Evolutionary conservation across 1,284 basidiomycete genomes (phyloP).

Genomic region (Ganoderma meredithae): DNA sequence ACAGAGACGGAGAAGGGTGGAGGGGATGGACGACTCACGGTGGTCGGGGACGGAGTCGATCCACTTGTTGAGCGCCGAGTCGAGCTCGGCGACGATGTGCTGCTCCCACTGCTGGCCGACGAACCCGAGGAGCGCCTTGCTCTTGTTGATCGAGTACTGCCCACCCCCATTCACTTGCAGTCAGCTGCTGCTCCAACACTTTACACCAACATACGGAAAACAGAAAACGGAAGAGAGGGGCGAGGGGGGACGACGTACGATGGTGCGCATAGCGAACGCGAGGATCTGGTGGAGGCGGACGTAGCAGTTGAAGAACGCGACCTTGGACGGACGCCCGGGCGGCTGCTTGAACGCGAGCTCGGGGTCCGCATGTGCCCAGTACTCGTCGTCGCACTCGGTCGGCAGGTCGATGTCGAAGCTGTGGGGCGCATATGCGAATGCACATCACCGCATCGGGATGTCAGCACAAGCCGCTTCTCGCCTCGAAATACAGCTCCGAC

Average conservation of each 20-base stretch:
- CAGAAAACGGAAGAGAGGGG: no score
- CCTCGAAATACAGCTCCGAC: neutral
- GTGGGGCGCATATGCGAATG: neutral
- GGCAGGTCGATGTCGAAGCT: slow-evolving; percentile 71
- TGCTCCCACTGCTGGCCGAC: slow-evolving; percentile 61
- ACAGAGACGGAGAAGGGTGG: neutral
- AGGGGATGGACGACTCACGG: slow-evolving; percentile 37
- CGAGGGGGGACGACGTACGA: slow-evolving; percentile 45
- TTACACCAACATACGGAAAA: neutral
- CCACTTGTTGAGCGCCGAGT: slow-evolving; percentile 70
- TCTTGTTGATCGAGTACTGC: slow-evolving; percentile 67
- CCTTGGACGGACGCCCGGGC: slow-evolving; percentile 49
- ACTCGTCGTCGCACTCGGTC: slow-evolving; percentile 69
- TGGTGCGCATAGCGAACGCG: slow-evolving; percentile 61
- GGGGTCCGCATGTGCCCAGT: slow-evolving; percentile 57
- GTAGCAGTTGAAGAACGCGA: slow-evolving; percentile 59
- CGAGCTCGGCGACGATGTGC: slow-evolving; percentile 63
- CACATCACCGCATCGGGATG: no score
- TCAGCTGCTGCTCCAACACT: neutral
- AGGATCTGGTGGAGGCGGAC: slow-evolving; percentile 67
- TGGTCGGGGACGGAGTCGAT: slow-evolving; percentile 65
- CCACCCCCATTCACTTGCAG: neutral
- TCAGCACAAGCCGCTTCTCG: no score
- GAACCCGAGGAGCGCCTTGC: slow-evolving; percentile 52
- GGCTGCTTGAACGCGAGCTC: slow-evolving; percentile 56